Conservation (phyloP, 257 asterid genomes). For the Anisodus tanguticus region DNA sequence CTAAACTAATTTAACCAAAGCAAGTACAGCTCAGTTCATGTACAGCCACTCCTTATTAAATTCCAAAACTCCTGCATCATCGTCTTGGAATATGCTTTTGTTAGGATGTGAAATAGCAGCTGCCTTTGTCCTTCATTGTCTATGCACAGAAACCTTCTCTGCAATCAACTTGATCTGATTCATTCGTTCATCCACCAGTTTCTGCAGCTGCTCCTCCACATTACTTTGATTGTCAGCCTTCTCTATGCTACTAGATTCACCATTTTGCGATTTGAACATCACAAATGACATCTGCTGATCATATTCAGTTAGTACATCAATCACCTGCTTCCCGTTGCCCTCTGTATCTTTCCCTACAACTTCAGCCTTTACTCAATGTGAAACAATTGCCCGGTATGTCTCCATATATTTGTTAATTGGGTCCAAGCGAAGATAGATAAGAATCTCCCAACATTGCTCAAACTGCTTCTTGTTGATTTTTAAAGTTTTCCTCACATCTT, state of each 20-base stretch:
- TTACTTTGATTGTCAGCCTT: slow-evolving; percentile 54
- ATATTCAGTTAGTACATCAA: slow-evolving; percentile 73
- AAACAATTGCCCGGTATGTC: slow-evolving; percentile 52
- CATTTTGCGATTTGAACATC: slow-evolving; percentile 66
- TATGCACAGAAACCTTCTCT: slow-evolving; percentile 50
- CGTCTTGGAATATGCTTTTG: not conserved
- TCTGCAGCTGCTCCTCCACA: slow-evolving; percentile 65
- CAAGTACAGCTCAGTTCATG: slow-evolving; percentile 13
- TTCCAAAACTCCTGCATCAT: not conserved
- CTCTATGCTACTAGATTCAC: slow-evolving; percentile 47
- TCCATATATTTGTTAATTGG: slow-evolving; percentile 61
- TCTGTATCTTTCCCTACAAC: slow-evolving; percentile 78
- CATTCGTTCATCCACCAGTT: slow-evolving; percentile 80
- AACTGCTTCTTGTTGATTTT: slow-evolving; percentile 88
- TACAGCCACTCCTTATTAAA: not conserved
- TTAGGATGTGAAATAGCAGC: slow-evolving; percentile 22
- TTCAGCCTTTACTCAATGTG: slow-evolving; percentile 68
- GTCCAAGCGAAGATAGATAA: slow-evolving; percentile 66
- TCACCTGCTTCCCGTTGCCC: slow-evolving; percentile 61
- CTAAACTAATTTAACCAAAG: slow-evolving; percentile 12
- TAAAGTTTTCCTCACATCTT: slow-evolving; percentile 65
- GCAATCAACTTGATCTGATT: slow-evolving; percentile 64
- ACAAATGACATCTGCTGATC: slow-evolving; percentile 76
- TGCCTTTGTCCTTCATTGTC: not conserved
- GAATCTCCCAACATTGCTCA: slow-evolving; percentile 93